Percentiles rank a stretch among this genome's conserved stretches.
Conservation (phyloP, 169 alveolate genomes). For the Theileria equi region DNA sequence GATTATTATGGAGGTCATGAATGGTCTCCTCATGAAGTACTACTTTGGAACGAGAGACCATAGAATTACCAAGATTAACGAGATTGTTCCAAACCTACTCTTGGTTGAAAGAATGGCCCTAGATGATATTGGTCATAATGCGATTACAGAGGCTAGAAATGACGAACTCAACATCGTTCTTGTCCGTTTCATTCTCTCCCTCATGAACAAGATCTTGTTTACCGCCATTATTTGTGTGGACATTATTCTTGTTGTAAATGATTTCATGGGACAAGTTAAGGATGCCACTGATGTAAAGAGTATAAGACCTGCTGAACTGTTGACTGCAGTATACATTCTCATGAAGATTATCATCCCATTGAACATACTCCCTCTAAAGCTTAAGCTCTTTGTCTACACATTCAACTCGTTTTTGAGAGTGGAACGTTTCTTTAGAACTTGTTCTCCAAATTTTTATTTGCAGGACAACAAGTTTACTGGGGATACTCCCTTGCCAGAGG, state of each 20-base stretch:
- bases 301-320: conserved; percentile 25
- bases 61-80: conserved; percentile 25
- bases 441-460: conserved; percentile 50
- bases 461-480: conserved; percentile 3
- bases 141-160: conserved; percentile 17
- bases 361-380: conserved; percentile 18
- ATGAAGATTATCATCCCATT: conserved; percentile 21
- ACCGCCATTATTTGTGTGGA: conserved; percentile 5
- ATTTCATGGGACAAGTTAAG: conserved; percentile 30
- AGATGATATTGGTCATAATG: conserved; percentile 51
- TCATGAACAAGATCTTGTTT: conserved; percentile 20
- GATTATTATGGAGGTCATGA: conserved; percentile 25
- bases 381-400: conserved; percentile 17
- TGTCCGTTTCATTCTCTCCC: conserved; percentile 8
- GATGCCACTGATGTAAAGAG: neutral
- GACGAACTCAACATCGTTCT: conserved; percentile 42
- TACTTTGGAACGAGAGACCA: conserved; percentile 35
- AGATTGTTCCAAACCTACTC: conserved; percentile 20
- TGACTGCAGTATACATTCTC: conserved; percentile 33
- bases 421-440: conserved; percentile 16
- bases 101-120: conserved; percentile 9
- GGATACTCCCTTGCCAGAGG: neutral
- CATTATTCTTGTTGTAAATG: conserved; percentile 10
- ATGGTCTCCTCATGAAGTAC: conserved; percentile 22
- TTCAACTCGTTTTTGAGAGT: conserved; percentile 25